Evolutionary conservation across 139 green algal genomes (phyloP).

Genomic region (Asterochloris erici): DNA sequence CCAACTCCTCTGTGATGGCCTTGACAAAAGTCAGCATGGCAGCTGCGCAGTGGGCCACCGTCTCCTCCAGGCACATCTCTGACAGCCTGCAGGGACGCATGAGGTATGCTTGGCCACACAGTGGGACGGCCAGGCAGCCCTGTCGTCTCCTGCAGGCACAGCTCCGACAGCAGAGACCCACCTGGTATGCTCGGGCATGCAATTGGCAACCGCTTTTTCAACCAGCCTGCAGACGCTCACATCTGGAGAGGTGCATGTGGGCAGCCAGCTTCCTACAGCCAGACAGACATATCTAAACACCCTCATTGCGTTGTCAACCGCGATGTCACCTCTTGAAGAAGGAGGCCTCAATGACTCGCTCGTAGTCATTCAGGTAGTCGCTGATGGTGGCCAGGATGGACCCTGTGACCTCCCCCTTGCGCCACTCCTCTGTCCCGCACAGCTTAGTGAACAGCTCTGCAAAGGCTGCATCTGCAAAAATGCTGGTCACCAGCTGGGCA

Average conservation of each 20-base stretch:
- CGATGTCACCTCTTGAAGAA: constrained; percentile 33
- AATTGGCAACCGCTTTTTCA: too few species aligned
- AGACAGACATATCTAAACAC: too few species aligned
- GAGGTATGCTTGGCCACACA: too few species aligned
- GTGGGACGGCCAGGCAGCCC: too few species aligned
- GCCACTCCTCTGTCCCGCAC: constrained; percentile 49
- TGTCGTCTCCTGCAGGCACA: too few species aligned
- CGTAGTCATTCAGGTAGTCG: constrained; percentile 68
- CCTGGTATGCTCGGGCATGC: too few species aligned
- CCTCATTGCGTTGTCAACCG: too few species aligned
- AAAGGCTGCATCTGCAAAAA: constrained; percentile 49
- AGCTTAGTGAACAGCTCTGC: constrained; percentile 42
- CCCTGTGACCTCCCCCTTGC: constrained; percentile 36
- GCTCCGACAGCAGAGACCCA: too few species aligned
- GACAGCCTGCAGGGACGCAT: constrained; percentile 27
- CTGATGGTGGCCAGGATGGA: constrained; percentile 76
- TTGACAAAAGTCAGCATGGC: constrained; percentile 36
- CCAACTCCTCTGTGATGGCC: constrained; percentile 17
- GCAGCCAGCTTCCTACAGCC: too few species aligned
- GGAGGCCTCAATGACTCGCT: constrained; percentile 38
- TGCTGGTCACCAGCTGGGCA: constrained; percentile 31
- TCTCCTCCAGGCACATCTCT: constrained; percentile 44
- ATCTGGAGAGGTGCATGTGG: neutral
- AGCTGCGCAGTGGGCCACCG: constrained; percentile 45
- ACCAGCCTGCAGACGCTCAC: neutral